Percentiles rank a stretch among this genome's conserved stretches.
These are phyloP conservation scores for Helicocarpus griseus DNA, from an alignment of 2,329 filamentous ascomycete genomes.

Conservation along the genomic window DNA sequence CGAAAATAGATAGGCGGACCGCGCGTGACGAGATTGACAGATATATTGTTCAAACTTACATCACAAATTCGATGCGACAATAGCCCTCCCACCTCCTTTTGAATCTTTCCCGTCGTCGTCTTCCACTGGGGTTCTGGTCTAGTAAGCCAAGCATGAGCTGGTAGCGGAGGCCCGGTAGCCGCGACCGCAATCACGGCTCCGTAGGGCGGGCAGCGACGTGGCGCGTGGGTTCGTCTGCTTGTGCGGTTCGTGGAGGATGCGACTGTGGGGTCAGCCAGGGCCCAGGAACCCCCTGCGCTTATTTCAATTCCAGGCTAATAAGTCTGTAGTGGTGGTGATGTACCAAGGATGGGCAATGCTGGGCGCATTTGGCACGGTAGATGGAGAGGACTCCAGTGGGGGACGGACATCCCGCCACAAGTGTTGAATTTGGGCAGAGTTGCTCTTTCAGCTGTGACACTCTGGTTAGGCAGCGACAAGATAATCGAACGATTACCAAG, in stretches of 20 bases:
- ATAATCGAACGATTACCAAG: too few relatives aligned
- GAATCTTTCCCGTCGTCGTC: background rate
- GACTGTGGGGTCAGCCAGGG: background rate
- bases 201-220: too few relatives aligned
- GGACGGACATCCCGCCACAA: background rate
- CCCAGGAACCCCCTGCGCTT: too few relatives aligned
- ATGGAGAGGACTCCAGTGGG: background rate
- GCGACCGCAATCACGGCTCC: background rate
- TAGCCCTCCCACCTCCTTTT: background rate
- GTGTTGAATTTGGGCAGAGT: background rate
- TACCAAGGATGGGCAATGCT: background rate
- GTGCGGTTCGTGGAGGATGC: background rate
- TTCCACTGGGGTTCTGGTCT: background rate
- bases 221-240: too few relatives aligned
- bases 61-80: constrained; percentile 1
- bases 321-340: too few relatives aligned
- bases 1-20: too few relatives aligned
- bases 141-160: background rate
- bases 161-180: background rate
- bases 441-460: background rate
- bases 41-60: background rate
- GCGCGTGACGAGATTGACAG: background rate
- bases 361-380: background rate
- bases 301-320: too few relatives aligned
- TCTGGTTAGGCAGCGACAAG: background rate